Conservation (phyloP, 2,329 filamentous ascomycete genomes). For the Pyricularia grisea region DNA sequence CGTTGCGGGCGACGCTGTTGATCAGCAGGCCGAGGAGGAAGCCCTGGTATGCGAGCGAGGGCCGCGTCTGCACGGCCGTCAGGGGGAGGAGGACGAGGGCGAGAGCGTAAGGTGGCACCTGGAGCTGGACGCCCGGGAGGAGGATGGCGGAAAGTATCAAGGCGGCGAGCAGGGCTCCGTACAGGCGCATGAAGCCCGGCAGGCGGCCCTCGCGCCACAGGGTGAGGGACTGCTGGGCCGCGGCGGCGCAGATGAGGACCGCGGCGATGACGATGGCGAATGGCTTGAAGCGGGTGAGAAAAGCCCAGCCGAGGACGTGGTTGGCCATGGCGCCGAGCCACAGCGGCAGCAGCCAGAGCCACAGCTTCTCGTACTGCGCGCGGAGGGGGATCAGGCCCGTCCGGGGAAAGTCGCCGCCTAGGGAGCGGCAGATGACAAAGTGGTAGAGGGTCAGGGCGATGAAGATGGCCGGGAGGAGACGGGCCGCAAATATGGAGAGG, state of each 20-base stretch:
- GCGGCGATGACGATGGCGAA: conserved; percentile 64
- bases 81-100: conserved; percentile 62
- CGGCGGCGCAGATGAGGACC: conserved; percentile 52
- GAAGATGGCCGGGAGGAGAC: conserved; percentile 60
- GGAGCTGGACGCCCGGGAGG: conserved; percentile 54
- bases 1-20: conserved; percentile 70
- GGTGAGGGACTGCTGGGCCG: conserved; percentile 57
- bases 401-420: conserved; percentile 26
- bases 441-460: conserved; percentile 61
- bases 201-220: conserved; percentile 60
- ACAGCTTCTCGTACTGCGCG: conserved; percentile 59
- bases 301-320: conserved; percentile 67
- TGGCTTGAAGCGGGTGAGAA: conserved; percentile 59
- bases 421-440: conserved; percentile 45
- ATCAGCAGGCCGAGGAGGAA: conserved; percentile 65
- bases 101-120: conserved; percentile 71
- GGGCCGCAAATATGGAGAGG: conserved; percentile 32
- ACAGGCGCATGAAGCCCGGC: conserved; percentile 54
- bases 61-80: conserved; percentile 60
- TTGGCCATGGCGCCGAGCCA: conserved; percentile 69
- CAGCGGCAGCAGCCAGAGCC: conserved; percentile 60
- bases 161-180: conserved; percentile 39
- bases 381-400: conserved; percentile 25
- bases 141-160: conserved; percentile 38
- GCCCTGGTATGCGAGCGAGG: conserved; percentile 61